Percentiles rank a stretch among this genome's conserved stretches.
phyloP scores from a whole-genome alignment of 805 yeast genomes.

The Zygoascus biomembranicola region DNA sequence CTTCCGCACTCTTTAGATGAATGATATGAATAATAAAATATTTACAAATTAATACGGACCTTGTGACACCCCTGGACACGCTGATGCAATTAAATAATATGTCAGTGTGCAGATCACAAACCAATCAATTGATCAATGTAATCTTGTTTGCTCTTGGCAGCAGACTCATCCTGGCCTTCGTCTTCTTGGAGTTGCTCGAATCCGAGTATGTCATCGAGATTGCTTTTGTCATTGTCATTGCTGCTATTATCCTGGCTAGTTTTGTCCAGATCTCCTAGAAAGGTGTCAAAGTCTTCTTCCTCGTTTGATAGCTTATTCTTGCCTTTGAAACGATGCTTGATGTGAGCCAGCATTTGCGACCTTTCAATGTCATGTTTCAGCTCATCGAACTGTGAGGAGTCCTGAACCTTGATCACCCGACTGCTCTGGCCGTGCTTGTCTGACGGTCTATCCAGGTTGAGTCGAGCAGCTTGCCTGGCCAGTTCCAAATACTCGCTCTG shows the following conservation, averaged over 20 bases:
- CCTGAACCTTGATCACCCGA: constrained; percentile 6
- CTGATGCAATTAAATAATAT: too few species aligned
- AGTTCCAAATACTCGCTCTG: constrained; percentile 4
- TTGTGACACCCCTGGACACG: too few species aligned
- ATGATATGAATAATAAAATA: too few species aligned
- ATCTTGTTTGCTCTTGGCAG: constrained; percentile 6
- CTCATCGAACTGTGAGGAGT: constrained; percentile 9
- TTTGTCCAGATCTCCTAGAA: constrained; percentile 16
- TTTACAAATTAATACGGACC: too few species aligned
- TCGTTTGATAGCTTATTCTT: constrained; percentile 1
- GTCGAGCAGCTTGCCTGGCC: constrained; percentile 1
- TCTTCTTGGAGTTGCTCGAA: background rate
- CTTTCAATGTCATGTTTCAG: constrained; percentile 15
- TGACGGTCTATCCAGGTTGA: background rate
- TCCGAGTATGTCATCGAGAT: background rate
- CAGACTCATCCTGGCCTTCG: background rate
- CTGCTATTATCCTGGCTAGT: background rate
- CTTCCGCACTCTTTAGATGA: too few species aligned
- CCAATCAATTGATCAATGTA: constrained; percentile 10
- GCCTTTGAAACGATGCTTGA: constrained; percentile 13
- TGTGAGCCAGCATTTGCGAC: constrained; percentile 8
- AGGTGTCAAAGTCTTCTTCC: constrained; percentile 17
- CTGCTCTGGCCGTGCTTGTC: background rate
- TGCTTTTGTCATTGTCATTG: constrained; percentile 4
- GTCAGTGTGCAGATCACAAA: background rate